Conservation (phyloP, 2,329 filamentous ascomycete species). For the Ilyonectria sp. region DNA sequence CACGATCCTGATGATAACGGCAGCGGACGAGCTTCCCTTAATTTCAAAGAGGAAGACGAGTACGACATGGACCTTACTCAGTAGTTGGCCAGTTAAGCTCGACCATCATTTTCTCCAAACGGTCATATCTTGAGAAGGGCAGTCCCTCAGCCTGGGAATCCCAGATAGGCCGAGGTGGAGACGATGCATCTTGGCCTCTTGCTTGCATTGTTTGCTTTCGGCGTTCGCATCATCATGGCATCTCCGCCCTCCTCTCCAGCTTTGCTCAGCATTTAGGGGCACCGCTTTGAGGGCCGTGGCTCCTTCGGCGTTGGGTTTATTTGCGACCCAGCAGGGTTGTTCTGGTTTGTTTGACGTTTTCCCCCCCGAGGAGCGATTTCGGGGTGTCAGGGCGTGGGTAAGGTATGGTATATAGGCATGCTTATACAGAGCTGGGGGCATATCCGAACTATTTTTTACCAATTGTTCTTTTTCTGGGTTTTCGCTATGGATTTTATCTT, state of each 20-base stretch:
- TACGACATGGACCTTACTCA: slow-evolving; percentile 83
- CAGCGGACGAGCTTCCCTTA: slow-evolving; percentile 76
- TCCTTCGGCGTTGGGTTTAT: slow-evolving; percentile 38
- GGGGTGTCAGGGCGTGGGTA: slow-evolving; percentile 40
- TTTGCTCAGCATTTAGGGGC: slow-evolving; percentile 21
- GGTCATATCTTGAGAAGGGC: slow-evolving; percentile 2
- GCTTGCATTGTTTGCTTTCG: slow-evolving; percentile 34
- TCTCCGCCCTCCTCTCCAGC: slow-evolving; percentile 28
- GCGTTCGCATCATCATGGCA: slow-evolving; percentile 44
- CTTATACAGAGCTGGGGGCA: slow-evolving; percentile 45
- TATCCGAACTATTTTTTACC: slow-evolving; percentile 34
- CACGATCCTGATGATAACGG: slow-evolving; percentile 80
- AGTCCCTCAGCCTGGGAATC: slow-evolving; percentile 7
- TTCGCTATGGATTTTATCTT: slow-evolving; percentile 33
- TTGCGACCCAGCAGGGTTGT: slow-evolving; percentile 22
- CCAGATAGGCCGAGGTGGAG: background rate
- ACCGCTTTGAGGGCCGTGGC: slow-evolving; percentile 26
- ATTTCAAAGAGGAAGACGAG: slow-evolving; percentile 96
- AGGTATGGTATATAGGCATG: slow-evolving; percentile 36
- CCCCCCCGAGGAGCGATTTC: slow-evolving; percentile 29
- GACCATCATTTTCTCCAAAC: slow-evolving; percentile 20
- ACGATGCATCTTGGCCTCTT: background rate
- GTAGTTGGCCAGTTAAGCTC: slow-evolving; percentile 33
- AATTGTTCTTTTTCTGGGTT: slow-evolving; percentile 33
- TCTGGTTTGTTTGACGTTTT: slow-evolving; percentile 37